Conservation (phyloP, 208 protist genomes). For the Trypanosoma theileri region DNA sequence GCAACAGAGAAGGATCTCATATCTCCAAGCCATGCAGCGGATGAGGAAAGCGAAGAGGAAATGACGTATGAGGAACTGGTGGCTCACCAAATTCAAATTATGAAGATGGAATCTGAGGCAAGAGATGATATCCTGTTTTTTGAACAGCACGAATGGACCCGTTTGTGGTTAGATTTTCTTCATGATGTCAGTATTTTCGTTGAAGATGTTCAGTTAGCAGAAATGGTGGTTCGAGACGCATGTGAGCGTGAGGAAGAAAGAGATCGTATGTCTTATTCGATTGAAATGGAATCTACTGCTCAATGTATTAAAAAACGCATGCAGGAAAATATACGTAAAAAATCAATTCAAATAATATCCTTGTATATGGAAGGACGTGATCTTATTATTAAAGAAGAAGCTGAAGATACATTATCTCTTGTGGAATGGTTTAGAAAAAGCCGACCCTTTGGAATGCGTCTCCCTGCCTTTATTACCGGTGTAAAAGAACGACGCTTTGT, state of each 20-base stretch:
- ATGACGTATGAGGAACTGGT: slow-evolving; percentile 17
- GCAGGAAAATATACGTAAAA: slow-evolving; percentile 27
- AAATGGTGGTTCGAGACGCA: slow-evolving; percentile 35
- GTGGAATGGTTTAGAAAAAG: slow-evolving; percentile 53
- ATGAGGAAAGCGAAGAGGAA: neutral
- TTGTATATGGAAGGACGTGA: slow-evolving; percentile 31
- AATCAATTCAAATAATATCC: slow-evolving; percentile 43
- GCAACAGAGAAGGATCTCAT: too few relatives aligned
- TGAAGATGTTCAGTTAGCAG: slow-evolving; percentile 23
- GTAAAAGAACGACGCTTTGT: slow-evolving; percentile 34
- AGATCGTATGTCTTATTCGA: slow-evolving; percentile 32
- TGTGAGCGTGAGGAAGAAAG: slow-evolving; percentile 33
- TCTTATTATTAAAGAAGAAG: slow-evolving; percentile 43
- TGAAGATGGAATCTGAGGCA: slow-evolving; percentile 28
- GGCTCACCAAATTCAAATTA: slow-evolving; percentile 23
- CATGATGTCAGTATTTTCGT: slow-evolving; percentile 28
- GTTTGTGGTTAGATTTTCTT: slow-evolving; percentile 33
- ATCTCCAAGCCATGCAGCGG: neutral
- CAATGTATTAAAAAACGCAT: slow-evolving; percentile 40
- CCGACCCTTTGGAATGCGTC: slow-evolving; percentile 48
- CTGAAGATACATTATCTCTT: slow-evolving; percentile 28
- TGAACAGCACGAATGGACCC: slow-evolving; percentile 41
- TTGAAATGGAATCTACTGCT: slow-evolving; percentile 39
- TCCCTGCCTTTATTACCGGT: slow-evolving; percentile 33
- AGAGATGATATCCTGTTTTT: slow-evolving; percentile 32